Evolutionary conservation across 1,284 basidiomycete species (phyloP), one percentile per base, ranked within the genome.

Genomic region (Coniferiporia sulphurascens): DNA sequence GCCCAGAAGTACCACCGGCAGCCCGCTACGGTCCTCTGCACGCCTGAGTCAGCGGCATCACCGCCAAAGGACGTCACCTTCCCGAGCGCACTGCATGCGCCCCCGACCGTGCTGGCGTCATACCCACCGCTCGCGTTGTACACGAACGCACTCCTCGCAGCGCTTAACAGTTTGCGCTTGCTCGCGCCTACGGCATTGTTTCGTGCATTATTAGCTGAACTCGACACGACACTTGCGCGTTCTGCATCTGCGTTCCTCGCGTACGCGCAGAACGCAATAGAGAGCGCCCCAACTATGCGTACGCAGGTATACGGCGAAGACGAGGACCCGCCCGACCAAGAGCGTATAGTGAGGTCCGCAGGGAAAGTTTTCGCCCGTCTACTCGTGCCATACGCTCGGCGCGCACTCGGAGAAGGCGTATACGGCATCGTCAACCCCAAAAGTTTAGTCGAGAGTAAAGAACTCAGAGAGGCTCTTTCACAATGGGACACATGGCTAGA

Each of bases 151-250:
- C 73, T 94, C 36, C 77, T 94, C 3, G 78, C 82, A 0, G 79
- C 88, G 0, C 75, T 97, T 53, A 98, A 98, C 71, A 78, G 86
- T 1, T 78, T 98, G 12, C 87, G 94, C 1, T 76, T 94, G 8
- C 79, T 96, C 9, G 91, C 91, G 0, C 91, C 93, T 0, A 72
- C 83, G 6, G 75, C 76, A 45, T 76, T 86, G 45, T 73, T 80
- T 51, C 70, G 68, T 1, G 70, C 78, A 35, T 69, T 93, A 2
- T 68, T 77, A 0, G 65, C 66, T 0, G 69, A 76, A 4, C 74
- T 91, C 49, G 83, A 87, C 49, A 69, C 68, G 2, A 75, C 79
- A 1, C 73, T 95, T 3, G 76, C 72, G 1, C 69, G 70, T 22
- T 74, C 75, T 2, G 77, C 77, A 1, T 70, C 71, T 9, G 73